Evolutionary conservation across 331 rosid species (phyloP), one percentile per base, ranked within the genome.

Genomic region (Ulmus americana): DNA sequence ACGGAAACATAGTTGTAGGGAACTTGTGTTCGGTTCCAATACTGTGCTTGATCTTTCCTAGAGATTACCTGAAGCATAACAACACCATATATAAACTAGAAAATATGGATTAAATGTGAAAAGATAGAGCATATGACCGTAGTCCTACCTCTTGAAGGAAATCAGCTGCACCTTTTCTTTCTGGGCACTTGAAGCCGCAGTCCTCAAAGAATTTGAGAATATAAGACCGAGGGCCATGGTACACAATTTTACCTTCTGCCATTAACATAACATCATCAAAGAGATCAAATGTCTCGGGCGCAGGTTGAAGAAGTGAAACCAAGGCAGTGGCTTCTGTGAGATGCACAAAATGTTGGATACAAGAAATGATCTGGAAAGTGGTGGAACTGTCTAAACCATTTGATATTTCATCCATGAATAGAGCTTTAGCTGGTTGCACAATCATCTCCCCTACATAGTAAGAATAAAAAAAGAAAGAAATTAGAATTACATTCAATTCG

Each of bases 371-470:
- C 79, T 86, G 96, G 71, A 82, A 90, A 45, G 96, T 82, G 10
- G 96, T 86, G 76, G 96, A 86, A 74, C 96, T 90, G 82, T 90
- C 95, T 74, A 90, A 79, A 50, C 96, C 96, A 55, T 86, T 90
- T 11, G 96, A 86, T 79, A 90, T 89, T 79, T 86, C 96, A 77
- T 89, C 95, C 96, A 89, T 86, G 61, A 89, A 86, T 52, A 89
- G 81, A 44, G 86, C 74, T 78, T 76, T 85, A 12, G 66, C 77
- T 3, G 95, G 92, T 60, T 95, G 95, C 4, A 83, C 92, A 46
- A 86, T 87, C 97, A 86, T 85, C 82, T 90, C 97, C 55, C 88
- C 97, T 90, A 10, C 15, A 11, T 6, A 5, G 14, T 48, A 5
- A 8, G 53, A 10, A 48, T 11, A 14, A 48, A 48, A 48, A 13